Base-by-base conservation (phyloP, 2,329 filamentous ascomycete species). In the Cladophialophora exuberans region DNA sequence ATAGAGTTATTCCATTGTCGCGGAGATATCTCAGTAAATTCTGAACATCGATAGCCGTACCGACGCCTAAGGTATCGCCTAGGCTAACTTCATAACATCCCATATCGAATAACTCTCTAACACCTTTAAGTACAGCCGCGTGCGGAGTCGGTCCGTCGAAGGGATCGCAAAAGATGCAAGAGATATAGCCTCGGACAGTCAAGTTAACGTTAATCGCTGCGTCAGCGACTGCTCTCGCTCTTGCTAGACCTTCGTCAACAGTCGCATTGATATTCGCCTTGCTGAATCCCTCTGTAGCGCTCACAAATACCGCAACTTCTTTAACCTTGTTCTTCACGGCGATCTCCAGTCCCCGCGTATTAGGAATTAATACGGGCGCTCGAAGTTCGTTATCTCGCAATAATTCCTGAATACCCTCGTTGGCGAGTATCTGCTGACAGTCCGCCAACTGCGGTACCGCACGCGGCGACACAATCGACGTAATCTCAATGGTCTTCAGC, bases 61-160 rank as follows among this genome's bases (percentile, higher is more conserved):
- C 92, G 82, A 95, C 91, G 15, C 92, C 92, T 0, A 91, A 93
- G 0, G 92, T 97, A 67, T 96, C 92, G 5, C 90, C 91, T 0
- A 96, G 82, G 1, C 88, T 89, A 63, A 97, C 91, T 77, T 96
- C 90, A 67, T 96, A 90, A 17, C 90, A 92, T 15, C 92, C 92
- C 78, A 93, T 89, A 67, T 92, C 88, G 1, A 96, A 78, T 43
- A 96, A 74, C 66, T 78, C 84, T 57, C 77, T 75, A 66, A 56
- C 81, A 60, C 52, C 78, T 67, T 20, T 77, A 69, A 83, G 76
- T 9, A 75, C 75, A 44, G 79, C 75, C 0, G 77, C 72, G 41
- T 77, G 74, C 0, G 78, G 71, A 18, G 81, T 76, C 1, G 79
- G 79, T 1, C 81, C 81, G 62, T 82, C 79, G 60, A 79, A 76